phyloP scores from a whole-genome alignment of 1,284 basidiomycete species.

The Chondrostereum purpureum region DNA sequence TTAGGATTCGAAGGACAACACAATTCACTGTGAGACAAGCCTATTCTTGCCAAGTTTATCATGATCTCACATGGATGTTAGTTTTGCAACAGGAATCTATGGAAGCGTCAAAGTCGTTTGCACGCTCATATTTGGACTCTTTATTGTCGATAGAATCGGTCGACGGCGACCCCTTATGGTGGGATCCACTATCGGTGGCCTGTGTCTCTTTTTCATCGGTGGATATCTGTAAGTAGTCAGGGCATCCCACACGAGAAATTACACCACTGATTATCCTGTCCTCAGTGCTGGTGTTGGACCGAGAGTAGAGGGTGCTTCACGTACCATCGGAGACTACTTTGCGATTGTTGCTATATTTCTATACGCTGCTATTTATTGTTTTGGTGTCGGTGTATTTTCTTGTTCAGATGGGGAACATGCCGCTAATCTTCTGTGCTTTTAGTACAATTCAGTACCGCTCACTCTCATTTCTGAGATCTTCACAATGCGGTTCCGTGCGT shows the following conservation, averaged over 20 bases:
- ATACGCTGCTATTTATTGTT: too few relatives aligned
- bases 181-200: constrained; percentile 34
- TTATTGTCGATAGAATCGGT: constrained; percentile 20
- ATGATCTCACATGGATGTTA: background rate
- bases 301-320: background rate
- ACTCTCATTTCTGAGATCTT: constrained; percentile 1
- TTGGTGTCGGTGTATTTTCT: too few relatives aligned
- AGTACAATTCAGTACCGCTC: background rate
- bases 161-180: constrained; percentile 34
- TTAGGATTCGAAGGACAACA: constrained; percentile 1
- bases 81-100: constrained; percentile 5
- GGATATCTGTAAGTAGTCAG: too few relatives aligned
- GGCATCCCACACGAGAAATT: too few relatives aligned
- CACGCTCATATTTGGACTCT: constrained; percentile 16
- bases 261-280: too few relatives aligned
- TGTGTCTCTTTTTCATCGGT: constrained; percentile 34
- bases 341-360: constrained; percentile 1
- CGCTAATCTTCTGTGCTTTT: too few relatives aligned
- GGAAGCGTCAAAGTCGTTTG: constrained; percentile 29
- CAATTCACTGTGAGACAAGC: background rate
- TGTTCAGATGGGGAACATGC: background rate
- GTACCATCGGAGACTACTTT: background rate
- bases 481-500: background rate
- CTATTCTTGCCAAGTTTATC: too few relatives aligned
- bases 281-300: background rate